A percentile compares a stretch with the other conserved stretches of the same genome.
Conservation (phyloP, 148 eudicot genomes). For the Camellia lanceoleosa region DNA sequence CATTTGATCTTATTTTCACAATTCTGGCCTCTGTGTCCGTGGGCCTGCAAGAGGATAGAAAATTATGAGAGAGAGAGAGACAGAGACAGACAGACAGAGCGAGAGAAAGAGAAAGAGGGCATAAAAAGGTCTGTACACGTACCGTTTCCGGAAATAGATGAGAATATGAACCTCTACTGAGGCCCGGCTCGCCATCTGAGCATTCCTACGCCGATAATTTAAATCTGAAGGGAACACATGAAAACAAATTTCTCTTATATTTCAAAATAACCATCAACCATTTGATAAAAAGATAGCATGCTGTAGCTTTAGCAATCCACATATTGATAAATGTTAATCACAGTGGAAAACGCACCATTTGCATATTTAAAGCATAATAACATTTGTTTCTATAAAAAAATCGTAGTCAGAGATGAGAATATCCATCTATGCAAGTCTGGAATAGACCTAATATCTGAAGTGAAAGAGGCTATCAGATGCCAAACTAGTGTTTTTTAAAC, state of each 20-base stretch:
- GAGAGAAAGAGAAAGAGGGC: background rate
- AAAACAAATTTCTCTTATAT: background rate
- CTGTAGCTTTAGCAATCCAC: background rate
- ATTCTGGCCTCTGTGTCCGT: conserved; percentile 93
- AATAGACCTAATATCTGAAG: background rate
- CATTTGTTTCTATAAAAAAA: background rate
- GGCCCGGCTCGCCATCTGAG: conserved; percentile 95
- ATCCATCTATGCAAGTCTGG: background rate
- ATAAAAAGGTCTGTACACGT: conserved; percentile 7
- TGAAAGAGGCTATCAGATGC: background rate
- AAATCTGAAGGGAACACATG: conserved; percentile 51
- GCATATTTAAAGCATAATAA: background rate
- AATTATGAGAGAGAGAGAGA: conserved; percentile 12
- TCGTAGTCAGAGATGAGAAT: background rate
- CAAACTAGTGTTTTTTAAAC: background rate
- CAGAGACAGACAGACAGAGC: background rate
- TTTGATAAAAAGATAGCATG: conserved; percentile 10
- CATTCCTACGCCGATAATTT: conserved; percentile 91
- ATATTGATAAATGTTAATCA: background rate
- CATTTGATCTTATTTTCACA: conserved; percentile 85
- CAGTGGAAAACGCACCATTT: background rate
- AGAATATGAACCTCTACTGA: conserved; percentile 97
- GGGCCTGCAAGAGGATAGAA: conserved; percentile 55
- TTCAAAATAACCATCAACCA: background rate
- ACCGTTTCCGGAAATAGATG: conserved; percentile 81